Percentiles rank a stretch among this genome's conserved stretches.
Conservation (phyloP, 2,329 filamentous ascomycete species). For the Metarhizium robertsii region DNA sequence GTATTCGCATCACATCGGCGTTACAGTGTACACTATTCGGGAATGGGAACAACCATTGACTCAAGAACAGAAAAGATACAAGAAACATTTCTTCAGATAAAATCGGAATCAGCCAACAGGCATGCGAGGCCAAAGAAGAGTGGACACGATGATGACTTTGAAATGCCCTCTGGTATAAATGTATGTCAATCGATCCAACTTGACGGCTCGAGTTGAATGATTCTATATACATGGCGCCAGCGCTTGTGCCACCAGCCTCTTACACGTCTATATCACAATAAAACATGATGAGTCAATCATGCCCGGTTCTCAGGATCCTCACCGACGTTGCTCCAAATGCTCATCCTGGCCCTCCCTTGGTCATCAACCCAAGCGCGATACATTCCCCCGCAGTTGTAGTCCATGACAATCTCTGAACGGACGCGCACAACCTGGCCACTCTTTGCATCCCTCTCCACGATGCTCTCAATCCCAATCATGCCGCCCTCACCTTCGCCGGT, state of each 20-base stretch:
- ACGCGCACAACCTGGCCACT: conserved; percentile 31
- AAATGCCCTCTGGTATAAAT: background rate
- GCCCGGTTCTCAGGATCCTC: conserved; percentile 9
- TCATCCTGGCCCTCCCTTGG: conserved; percentile 45
- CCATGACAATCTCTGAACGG: conserved; percentile 52
- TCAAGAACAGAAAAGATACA: background rate
- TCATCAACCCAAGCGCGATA: conserved; percentile 70
- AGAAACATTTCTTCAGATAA: background rate
- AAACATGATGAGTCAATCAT: background rate
- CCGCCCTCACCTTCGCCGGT: conserved; percentile 77
- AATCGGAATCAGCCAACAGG: background rate
- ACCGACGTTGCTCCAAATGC: conserved; percentile 25
- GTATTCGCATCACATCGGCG: conserved; percentile 23
- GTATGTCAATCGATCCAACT: too few relatives aligned
- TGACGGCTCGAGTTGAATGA: too few relatives aligned
- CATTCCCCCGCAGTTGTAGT: conserved; percentile 84
- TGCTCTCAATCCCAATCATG: conserved; percentile 70
- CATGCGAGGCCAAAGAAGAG: background rate
- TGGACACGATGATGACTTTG: background rate
- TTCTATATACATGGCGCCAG: too few relatives aligned
- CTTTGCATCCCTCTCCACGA: conserved; percentile 32
- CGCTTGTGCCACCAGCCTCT: background rate
- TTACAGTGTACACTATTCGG: conserved; percentile 23
- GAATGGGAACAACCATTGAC: conserved; percentile 5
- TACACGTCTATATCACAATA: background rate